Conservation (phyloP, 768 basidiomycete species). For the Macrolepiota fuliginosa region DNA sequence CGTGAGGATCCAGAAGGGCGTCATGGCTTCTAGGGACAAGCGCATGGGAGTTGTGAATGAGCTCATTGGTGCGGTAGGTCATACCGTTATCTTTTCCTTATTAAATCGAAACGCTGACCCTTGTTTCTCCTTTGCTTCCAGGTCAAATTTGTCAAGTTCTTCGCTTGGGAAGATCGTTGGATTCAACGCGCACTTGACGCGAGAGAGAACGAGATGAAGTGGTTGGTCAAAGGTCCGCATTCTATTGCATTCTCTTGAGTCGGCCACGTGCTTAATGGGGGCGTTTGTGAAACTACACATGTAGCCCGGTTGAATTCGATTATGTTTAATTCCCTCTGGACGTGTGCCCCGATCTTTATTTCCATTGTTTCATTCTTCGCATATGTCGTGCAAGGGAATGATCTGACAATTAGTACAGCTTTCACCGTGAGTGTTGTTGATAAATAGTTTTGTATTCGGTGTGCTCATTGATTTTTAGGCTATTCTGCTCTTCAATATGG, state of each 20-base stretch:
- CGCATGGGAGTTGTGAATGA: slow-evolving; percentile 79
- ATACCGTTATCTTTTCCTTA: slow-evolving; percentile 15
- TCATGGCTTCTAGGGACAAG: slow-evolving; percentile 63
- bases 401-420: slow-evolving; percentile 75
- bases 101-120: neutral
- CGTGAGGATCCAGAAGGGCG: slow-evolving; percentile 57
- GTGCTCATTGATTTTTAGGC: slow-evolving; percentile 34
- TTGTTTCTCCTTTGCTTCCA: slow-evolving; percentile 16
- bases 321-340: slow-evolving; percentile 73
- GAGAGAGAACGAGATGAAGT: slow-evolving; percentile 66
- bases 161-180: slow-evolving; percentile 81
- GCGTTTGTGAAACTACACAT: neutral
- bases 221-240: slow-evolving; percentile 65
- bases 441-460: neutral
- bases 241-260: neutral
- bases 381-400: slow-evolving; percentile 68
- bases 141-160: slow-evolving; percentile 82
- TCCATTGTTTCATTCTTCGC: slow-evolving; percentile 78
- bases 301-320: slow-evolving; percentile 70
- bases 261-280: neutral
- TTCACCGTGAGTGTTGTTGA: slow-evolving; percentile 63
- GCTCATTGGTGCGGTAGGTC: slow-evolving; percentile 58
- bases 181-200: slow-evolving; percentile 62
- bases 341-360: slow-evolving; percentile 71
- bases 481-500: slow-evolving; percentile 83